Percentiles rank a stretch among this genome's conserved stretches.
Evolutionary conservation across 441 rosid species (phyloP).

Genomic region (Melastoma candidum): DNA sequence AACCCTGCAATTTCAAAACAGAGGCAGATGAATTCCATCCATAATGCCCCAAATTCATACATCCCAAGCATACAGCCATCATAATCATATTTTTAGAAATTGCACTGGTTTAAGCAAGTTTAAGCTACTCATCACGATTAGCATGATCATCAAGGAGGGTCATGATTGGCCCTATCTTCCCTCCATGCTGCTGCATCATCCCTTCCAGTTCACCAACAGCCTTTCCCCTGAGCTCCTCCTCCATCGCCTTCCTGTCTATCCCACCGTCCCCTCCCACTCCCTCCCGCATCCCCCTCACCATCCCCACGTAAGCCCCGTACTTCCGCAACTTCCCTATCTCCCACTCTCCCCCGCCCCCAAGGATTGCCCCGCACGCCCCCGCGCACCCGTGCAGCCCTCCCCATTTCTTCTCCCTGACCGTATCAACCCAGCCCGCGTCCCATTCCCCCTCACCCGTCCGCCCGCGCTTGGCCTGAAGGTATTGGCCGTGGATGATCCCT

Average conservation of each 20-base stretch:
- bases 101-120: too few relatives aligned
- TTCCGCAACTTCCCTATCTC: constrained; percentile 38
- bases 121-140: too few relatives aligned
- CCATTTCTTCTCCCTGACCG: constrained; percentile 27
- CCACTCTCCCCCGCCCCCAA: constrained; percentile 48
- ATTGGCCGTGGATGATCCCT: constrained; percentile 29
- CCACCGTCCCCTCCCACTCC: neutral
- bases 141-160: constrained; percentile 10
- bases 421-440: neutral
- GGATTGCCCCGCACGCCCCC: constrained; percentile 47
- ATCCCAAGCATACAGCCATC: too few relatives aligned
- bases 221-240: constrained; percentile 21
- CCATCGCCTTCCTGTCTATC: neutral
- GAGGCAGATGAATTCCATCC: too few relatives aligned
- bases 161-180: constrained; percentile 19
- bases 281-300: constrained; percentile 23
- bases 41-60: too few relatives aligned
- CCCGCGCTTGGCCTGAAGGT: constrained; percentile 8
- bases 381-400: constrained; percentile 41
- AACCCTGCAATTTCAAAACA: too few relatives aligned
- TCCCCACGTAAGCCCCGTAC: constrained; percentile 35
- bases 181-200: constrained; percentile 16
- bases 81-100: too few relatives aligned
- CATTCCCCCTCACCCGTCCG: neutral
- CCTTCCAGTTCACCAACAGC: constrained; percentile 25